Conservation (phyloP, 2,329 filamentous ascomycete species). For the Lithohypha guttulata region DNA sequence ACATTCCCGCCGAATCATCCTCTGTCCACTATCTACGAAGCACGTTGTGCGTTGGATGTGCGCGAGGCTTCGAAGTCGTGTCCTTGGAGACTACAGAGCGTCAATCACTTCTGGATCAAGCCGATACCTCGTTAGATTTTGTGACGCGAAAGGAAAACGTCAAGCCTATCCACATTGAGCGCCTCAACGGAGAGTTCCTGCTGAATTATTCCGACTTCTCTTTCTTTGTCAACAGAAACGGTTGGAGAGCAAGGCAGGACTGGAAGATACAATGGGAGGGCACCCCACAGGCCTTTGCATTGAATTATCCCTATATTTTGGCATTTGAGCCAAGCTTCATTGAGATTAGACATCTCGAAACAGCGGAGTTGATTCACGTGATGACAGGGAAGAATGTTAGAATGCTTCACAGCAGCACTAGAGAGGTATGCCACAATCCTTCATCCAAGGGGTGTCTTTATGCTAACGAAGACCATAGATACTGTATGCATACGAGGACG, state of each 20-base stretch:
- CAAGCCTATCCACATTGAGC: conserved; percentile 92
- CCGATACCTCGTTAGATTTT: conserved; percentile 95
- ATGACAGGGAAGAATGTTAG: conserved; percentile 93
- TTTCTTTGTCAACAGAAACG: conserved; percentile 98
- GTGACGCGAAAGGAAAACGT: conserved; percentile 88
- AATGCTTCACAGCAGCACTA: conserved; percentile 92
- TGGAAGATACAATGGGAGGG: conserved; percentile 99
- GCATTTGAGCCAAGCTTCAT: conserved; percentile 97
- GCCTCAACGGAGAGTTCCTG: conserved; percentile 91
- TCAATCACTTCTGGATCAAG: conserved; percentile 90
- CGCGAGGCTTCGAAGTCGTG: conserved; percentile 92
- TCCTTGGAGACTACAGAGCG: conserved; percentile 95
- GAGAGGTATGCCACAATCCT: conserved; percentile 93
- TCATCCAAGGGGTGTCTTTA: too few species aligned
- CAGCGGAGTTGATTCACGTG: conserved; percentile 80
- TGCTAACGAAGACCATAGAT: too few species aligned
- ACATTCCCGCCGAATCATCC: conserved; percentile 95
- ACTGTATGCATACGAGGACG: conserved; percentile 93
- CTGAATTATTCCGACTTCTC: conserved; percentile 98
- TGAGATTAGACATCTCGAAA: conserved; percentile 91
- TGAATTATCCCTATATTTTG: conserved; percentile 93
- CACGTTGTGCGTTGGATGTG: conserved; percentile 92
- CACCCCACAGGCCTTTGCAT: conserved; percentile 78
- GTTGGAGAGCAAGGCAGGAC: conserved; percentile 89
- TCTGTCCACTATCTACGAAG: conserved; percentile 96